These are phyloP conservation scores for Metschnikowia continentalis DNA, from an alignment of 805 yeast species.

Conservation along the genomic window DNA sequence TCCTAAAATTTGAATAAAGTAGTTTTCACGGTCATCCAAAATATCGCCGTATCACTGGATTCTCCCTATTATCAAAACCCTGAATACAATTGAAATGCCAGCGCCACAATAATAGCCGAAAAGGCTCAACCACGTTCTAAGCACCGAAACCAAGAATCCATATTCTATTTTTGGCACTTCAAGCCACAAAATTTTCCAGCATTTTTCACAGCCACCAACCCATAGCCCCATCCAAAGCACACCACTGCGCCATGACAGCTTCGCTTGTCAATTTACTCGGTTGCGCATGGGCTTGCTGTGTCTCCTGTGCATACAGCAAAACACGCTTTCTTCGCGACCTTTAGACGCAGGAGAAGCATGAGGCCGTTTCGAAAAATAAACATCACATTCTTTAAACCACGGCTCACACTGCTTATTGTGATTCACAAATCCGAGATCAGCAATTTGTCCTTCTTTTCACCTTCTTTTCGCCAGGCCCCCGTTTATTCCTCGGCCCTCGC, in stretches of 20 bases:
- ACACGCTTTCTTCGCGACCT: conserved; percentile 6
- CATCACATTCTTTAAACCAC: neutral
- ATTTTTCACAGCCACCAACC: too few relatives aligned
- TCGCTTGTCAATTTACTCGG: neutral
- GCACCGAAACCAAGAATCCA: too few relatives aligned
- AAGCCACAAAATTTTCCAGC: too few relatives aligned
- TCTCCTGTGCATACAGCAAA: neutral
- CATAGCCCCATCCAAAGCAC: neutral
- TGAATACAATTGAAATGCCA: too few relatives aligned
- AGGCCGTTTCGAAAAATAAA: conserved; percentile 2
- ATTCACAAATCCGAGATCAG: neutral
- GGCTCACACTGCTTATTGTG: neutral
- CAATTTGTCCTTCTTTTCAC: too few relatives aligned
- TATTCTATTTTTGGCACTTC: too few relatives aligned
- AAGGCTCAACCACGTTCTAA: too few relatives aligned
- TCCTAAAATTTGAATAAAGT: too few relatives aligned
- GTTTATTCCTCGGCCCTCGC: neutral
- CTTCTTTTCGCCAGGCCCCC: neutral
- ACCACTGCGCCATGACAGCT: neutral
- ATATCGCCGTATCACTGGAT: too few relatives aligned
- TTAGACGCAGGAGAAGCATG: conserved; percentile 5
- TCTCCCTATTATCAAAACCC: too few relatives aligned
- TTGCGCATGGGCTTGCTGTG: conserved; percentile 1
- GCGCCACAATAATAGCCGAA: too few relatives aligned
- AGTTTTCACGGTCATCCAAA: too few relatives aligned